Conservation (phyloP, 169 alveolate species). For the Eimeria acervulina region DNA sequence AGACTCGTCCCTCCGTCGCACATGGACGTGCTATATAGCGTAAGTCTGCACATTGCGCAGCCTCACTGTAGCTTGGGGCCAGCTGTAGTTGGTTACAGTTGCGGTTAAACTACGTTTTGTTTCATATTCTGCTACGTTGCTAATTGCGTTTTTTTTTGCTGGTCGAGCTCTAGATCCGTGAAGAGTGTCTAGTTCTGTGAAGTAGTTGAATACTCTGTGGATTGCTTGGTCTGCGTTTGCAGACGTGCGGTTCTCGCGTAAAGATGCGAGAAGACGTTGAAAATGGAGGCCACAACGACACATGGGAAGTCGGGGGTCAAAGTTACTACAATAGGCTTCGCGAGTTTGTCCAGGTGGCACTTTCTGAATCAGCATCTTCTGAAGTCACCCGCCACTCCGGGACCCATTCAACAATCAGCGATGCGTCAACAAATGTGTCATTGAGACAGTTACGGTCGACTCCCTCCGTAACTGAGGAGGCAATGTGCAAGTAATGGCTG, state of each 20-base stretch:
- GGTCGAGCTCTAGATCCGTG: background rate
- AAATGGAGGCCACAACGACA: conserved; percentile 82
- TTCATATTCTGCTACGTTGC: background rate
- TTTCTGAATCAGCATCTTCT: conserved; percentile 37
- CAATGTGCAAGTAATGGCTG: conserved; percentile 19
- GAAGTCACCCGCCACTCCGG: conserved; percentile 23
- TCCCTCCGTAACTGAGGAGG: conserved; percentile 15
- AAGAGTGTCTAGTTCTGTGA: background rate
- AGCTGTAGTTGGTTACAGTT: background rate
- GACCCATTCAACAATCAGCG: conserved; percentile 40
- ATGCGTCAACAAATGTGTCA: conserved; percentile 58
- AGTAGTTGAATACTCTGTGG: background rate
- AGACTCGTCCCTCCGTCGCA: conserved; percentile 73
- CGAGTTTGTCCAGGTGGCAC: conserved; percentile 70
- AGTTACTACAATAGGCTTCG: conserved; percentile 73
- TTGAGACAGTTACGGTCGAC: conserved; percentile 38
- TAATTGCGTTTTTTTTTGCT: background rate
- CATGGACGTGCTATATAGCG: conserved; percentile 69
- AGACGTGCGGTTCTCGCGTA: conserved; percentile 76
- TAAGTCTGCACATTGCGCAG: background rate
- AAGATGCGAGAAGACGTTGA: conserved; percentile 78
- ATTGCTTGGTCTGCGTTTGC: background rate
- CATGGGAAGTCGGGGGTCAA: conserved; percentile 80
- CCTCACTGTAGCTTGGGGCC: background rate
- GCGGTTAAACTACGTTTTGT: background rate